These are phyloP conservation scores for Coleophoma crateriformis DNA, from an alignment of 2,329 filamentous ascomycete species.

Conservation along the genomic window DNA sequence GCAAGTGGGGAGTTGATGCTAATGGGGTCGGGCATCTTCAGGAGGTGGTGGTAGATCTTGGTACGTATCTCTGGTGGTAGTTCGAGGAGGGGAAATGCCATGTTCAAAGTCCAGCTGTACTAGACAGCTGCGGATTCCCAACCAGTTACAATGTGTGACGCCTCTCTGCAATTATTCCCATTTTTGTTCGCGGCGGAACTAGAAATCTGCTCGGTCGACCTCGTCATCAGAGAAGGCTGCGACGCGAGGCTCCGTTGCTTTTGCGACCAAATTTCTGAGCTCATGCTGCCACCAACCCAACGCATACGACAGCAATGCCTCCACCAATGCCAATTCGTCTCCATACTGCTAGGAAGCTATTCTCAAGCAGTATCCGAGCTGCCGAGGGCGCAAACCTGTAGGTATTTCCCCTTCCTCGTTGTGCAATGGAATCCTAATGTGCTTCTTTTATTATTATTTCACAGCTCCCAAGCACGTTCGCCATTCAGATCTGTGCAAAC, in stretches of 20 bases:
- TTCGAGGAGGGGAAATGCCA: slow-evolving; percentile 17
- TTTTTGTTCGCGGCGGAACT: too few species aligned
- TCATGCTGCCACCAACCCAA: slow-evolving; percentile 2
- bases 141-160: too few species aligned
- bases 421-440: background rate
- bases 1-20: background rate
- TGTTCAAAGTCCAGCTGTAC: too few species aligned
- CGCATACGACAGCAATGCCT: slow-evolving; percentile 11
- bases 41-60: slow-evolving; percentile 17
- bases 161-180: too few species aligned
- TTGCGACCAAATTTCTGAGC: background rate
- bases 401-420: background rate
- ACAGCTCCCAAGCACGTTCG: background rate
- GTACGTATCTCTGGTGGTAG: slow-evolving; percentile 21
- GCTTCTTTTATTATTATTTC: background rate
- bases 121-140: too few species aligned
- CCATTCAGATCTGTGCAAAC: background rate
- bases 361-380: background rate
- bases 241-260: slow-evolving; percentile 4
- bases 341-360: background rate
- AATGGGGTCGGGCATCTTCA: slow-evolving; percentile 3
- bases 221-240: slow-evolving; percentile 7
- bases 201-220: too few species aligned
- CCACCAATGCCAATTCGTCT: slow-evolving; percentile 10
- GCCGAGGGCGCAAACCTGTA: background rate